phyloP scores from a whole-genome alignment of 345 rosid genomes.

The Dipteronia sinensis region DNA sequence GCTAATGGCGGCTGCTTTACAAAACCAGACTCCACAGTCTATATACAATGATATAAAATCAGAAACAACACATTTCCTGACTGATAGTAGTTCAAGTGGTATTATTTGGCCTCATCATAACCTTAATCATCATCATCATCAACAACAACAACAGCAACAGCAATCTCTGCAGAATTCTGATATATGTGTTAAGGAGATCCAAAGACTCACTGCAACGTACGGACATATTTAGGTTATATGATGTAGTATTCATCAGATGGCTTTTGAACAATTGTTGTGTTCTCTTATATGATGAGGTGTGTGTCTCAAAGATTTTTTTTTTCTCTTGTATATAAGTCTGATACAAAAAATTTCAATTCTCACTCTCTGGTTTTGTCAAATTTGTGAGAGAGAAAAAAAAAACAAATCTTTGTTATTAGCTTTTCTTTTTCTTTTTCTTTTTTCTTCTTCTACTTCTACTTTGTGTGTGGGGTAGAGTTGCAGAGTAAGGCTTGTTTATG shows the following conservation, averaged over 20 bases:
- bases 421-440: no score
- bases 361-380: slow-evolving; percentile 25
- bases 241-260: background rate
- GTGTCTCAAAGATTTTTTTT: slow-evolving; percentile 21
- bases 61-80: slow-evolving; percentile 57
- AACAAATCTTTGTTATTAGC: slow-evolving; percentile 5
- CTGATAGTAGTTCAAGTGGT: slow-evolving; percentile 40
- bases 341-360: slow-evolving; percentile 29
- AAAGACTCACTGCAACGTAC: slow-evolving; percentile 41
- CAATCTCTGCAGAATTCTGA: slow-evolving; percentile 31
- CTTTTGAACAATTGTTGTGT: slow-evolving; percentile 14
- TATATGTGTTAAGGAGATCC: slow-evolving; percentile 36
- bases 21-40: slow-evolving; percentile 57
- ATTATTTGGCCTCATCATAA: slow-evolving; percentile 55
- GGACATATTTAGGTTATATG: slow-evolving; percentile 33
- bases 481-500: slow-evolving; percentile 35
- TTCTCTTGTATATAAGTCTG: slow-evolving; percentile 34
- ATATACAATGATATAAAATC: slow-evolving; percentile 68
- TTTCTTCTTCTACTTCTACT: background rate
- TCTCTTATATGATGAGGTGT: slow-evolving; percentile 33
- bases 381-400: slow-evolving; percentile 28
- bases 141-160: slow-evolving; percentile 45
- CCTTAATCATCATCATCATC: background rate
- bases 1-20: slow-evolving; percentile 55
- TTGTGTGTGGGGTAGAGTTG: slow-evolving; percentile 40